Evolutionary conservation across 2,329 filamentous ascomycete genomes (phyloP).

Genomic region (Epichloe festucae): DNA sequence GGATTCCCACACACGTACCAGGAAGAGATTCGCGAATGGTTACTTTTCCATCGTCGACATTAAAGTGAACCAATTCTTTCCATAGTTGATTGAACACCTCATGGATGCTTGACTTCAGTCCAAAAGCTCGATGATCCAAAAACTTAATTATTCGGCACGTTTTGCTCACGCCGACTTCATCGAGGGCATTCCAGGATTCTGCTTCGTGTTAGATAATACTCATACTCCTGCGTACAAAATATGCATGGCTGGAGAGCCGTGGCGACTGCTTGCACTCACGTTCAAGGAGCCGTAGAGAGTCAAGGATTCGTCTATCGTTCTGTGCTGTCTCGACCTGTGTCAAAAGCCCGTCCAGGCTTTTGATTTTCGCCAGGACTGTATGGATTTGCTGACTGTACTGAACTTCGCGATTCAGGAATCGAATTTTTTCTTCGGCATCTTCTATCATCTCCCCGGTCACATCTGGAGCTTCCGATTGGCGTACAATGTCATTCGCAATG

Average conservation of each 20-base stretch:
- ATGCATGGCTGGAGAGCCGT: not conserved
- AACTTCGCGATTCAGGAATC: constrained; percentile 44
- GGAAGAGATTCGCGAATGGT: constrained; percentile 39
- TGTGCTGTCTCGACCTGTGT: constrained; percentile 46
- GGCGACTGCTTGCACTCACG: constrained; percentile 24
- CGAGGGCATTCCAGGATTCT: constrained; percentile 46
- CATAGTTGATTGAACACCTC: constrained; percentile 58
- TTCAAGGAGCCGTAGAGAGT: constrained; percentile 44
- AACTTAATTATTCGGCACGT: constrained; percentile 51
- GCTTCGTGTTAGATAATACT: constrained; percentile 8
- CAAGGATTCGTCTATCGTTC: constrained; percentile 40
- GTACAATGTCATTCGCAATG: constrained; percentile 69
- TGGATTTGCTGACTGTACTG: constrained; percentile 46
- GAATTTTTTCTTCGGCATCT: constrained; percentile 39
- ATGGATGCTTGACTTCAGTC: constrained; percentile 53
- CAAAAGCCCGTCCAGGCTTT: constrained; percentile 46
- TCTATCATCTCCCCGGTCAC: constrained; percentile 38
- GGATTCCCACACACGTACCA: constrained; percentile 24
- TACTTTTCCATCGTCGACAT: constrained; percentile 41
- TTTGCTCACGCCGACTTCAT: constrained; percentile 45
- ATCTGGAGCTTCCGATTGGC: constrained; percentile 54
- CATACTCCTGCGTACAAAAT: not conserved
- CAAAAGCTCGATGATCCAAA: constrained; percentile 50
- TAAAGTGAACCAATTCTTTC: constrained; percentile 52
- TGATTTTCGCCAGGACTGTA: constrained; percentile 36